A percentile compares a stretch with the other conserved stretches of the same genome.
phyloP scores from a whole-genome alignment of 805 yeast genomes.

The Jamesozyma spencerorum region DNA sequence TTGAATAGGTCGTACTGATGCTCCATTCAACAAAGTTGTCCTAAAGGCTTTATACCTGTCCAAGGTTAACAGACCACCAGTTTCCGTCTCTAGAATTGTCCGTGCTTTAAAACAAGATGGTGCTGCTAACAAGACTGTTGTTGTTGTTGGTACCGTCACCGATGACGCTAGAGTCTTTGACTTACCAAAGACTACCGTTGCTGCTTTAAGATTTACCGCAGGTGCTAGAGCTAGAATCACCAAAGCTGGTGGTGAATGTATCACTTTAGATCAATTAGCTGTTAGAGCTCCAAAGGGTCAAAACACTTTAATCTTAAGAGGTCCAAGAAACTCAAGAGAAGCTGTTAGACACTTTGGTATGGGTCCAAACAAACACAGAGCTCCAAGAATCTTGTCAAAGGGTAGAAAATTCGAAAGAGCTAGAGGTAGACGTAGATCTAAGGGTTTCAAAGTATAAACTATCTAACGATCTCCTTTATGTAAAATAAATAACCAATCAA shows the following conservation, averaged over 20 bases:
- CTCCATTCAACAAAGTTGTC: conserved; percentile 96
- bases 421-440: conserved; percentile 98
- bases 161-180: conserved; percentile 91
- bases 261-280: conserved; percentile 98
- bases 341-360: conserved; percentile 99
- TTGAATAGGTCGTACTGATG: conserved; percentile 86
- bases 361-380: conserved; percentile 99
- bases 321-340: conserved; percentile 98
- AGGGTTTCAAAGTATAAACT: conserved; percentile 98
- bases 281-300: conserved; percentile 98
- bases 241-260: conserved; percentile 99
- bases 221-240: conserved; percentile 95
- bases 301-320: conserved; percentile 96
- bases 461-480: neutral
- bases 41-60: conserved; percentile 92
- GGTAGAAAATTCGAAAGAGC: conserved; percentile 99
- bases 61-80: conserved; percentile 99
- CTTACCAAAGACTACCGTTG: conserved; percentile 95
- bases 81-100: conserved; percentile 84
- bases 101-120: conserved; percentile 76
- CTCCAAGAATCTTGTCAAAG: conserved; percentile 93
- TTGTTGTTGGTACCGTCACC: conserved; percentile 98
- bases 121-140: conserved; percentile 84
- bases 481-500: neutral
- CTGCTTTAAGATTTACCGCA: conserved; percentile 98